These are phyloP conservation scores for Cyclostephanos tholiformis DNA, from an alignment of 108 stramenopile genomes.

Conservation along the genomic window DNA sequence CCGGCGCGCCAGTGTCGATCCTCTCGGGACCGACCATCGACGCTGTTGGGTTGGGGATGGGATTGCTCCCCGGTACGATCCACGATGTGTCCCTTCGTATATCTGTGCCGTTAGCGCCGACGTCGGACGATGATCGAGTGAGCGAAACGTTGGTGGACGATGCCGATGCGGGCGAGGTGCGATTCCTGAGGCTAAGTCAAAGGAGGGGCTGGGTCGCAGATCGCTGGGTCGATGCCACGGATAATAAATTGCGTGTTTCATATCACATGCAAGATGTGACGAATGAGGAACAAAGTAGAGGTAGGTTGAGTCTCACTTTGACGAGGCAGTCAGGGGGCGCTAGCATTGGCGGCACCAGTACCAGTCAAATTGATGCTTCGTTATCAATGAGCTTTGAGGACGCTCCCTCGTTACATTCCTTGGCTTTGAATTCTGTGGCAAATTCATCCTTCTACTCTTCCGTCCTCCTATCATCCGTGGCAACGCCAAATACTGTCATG, in stretches of 20 bases:
- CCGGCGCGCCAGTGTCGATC: conserved; percentile 72
- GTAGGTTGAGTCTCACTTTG: conserved; percentile 12
- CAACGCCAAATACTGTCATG: conserved; percentile 46
- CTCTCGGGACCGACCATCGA: conserved; percentile 70
- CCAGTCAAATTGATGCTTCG: conserved; percentile 6
- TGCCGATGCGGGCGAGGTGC: conserved; percentile 40
- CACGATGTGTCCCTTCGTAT: conserved; percentile 69
- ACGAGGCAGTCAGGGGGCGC: background rate
- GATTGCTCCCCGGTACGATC: conserved; percentile 68
- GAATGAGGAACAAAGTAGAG: conserved; percentile 13
- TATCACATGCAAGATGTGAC: conserved; percentile 65
- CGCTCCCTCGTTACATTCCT: conserved; percentile 20
- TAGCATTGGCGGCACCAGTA: conserved; percentile 10
- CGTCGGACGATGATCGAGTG: conserved; percentile 12
- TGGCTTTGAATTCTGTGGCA: conserved; percentile 24
- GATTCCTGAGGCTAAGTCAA: conserved; percentile 61
- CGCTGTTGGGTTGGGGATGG: conserved; percentile 62
- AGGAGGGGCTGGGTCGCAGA: conserved; percentile 80
- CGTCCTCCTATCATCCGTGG: conserved; percentile 44
- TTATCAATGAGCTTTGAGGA: conserved; percentile 28
- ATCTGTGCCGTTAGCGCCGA: conserved; percentile 36
- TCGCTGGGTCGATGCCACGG: conserved; percentile 39
- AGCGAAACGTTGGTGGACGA: conserved; percentile 32
- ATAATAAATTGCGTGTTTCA: conserved; percentile 33
- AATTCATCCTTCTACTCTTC: conserved; percentile 33